phyloP scores from a whole-genome alignment of 139 green algal genomes.

The Mesotaenium endlicherianum region DNA sequence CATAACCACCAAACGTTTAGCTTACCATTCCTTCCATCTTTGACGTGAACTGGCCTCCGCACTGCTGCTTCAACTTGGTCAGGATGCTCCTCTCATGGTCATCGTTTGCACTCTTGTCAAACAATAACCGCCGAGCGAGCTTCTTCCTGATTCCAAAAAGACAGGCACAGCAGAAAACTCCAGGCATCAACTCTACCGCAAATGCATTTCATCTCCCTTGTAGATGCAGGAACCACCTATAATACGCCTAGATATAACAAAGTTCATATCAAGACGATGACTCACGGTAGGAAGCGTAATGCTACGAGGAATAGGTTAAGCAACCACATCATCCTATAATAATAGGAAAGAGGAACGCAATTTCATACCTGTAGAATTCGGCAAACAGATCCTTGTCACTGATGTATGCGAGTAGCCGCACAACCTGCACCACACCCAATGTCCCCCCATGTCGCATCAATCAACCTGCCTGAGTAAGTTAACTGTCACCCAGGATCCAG shows the following conservation, averaged over 20 bases:
- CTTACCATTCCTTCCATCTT: constrained; percentile 98
- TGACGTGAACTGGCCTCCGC: constrained; percentile 89
- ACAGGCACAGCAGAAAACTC: neutral
- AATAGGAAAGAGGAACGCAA: neutral
- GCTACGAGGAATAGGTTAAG: too few relatives aligned
- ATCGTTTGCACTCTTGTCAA: constrained; percentile 80
- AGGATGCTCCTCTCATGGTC: constrained; percentile 95
- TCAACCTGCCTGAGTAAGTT: too few relatives aligned
- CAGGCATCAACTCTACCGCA: too few relatives aligned
- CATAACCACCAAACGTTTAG: neutral
- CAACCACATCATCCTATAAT: too few relatives aligned
- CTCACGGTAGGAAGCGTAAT: too few relatives aligned
- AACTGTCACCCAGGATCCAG: too few relatives aligned
- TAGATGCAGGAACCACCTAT: too few relatives aligned
- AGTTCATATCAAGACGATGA: too few relatives aligned
- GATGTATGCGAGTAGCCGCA: constrained; percentile 97
- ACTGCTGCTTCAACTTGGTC: constrained; percentile 97
- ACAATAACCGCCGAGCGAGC: constrained; percentile 78
- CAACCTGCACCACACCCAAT: too few relatives aligned
- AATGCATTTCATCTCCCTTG: too few relatives aligned
- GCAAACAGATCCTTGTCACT: constrained; percentile 88
- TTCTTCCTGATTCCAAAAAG: constrained; percentile 66
- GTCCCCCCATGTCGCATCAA: too few relatives aligned
- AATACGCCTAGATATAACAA: too few relatives aligned
- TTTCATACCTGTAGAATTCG: constrained; percentile 86